phyloP scores from a whole-genome alignment of 164 flowering plant species.

The Vitis riparia region DNA sequence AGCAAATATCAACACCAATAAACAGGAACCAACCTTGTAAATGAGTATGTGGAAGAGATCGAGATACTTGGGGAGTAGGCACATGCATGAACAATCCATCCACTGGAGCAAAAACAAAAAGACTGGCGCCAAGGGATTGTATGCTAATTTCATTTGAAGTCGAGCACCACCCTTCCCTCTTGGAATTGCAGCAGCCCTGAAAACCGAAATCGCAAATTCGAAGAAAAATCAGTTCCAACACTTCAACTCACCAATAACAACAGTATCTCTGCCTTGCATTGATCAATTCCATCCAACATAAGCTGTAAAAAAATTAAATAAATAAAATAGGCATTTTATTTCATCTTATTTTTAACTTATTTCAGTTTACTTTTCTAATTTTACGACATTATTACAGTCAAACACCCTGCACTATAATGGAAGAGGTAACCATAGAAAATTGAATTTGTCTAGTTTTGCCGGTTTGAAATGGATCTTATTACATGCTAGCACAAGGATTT shows the following conservation, averaged over 20 bases:
- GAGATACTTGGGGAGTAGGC: conserved; percentile 64
- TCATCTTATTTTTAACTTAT: no score
- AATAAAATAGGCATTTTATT: no score
- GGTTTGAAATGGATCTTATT: no score
- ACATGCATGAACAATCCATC: conserved; percentile 69
- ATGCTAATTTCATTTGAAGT: conserved; percentile 77
- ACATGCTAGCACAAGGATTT: no score
- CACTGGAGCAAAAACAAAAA: conserved; percentile 64
- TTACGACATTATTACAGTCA: no score
- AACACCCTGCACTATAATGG: no score
- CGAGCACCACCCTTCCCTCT: conserved; percentile 60
- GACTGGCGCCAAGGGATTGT: conserved; percentile 66
- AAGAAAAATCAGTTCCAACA: background rate
- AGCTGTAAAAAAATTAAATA: background rate
- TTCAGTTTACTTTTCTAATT: no score
- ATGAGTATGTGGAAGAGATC: conserved; percentile 65
- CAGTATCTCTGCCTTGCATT: background rate
- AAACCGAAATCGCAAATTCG: conserved; percentile 8
- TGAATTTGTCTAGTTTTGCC: no score
- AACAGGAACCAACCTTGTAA: conserved; percentile 50
- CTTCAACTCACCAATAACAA: background rate
- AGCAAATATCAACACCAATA: background rate
- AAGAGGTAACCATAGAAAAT: no score
- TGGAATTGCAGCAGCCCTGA: conserved; percentile 81
- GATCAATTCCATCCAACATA: background rate